A percentile compares a stretch with the other conserved stretches of the same genome.
Evolutionary conservation across 768 basidiomycete genomes (phyloP).

Genomic region (Auriculariales sp.): DNA sequence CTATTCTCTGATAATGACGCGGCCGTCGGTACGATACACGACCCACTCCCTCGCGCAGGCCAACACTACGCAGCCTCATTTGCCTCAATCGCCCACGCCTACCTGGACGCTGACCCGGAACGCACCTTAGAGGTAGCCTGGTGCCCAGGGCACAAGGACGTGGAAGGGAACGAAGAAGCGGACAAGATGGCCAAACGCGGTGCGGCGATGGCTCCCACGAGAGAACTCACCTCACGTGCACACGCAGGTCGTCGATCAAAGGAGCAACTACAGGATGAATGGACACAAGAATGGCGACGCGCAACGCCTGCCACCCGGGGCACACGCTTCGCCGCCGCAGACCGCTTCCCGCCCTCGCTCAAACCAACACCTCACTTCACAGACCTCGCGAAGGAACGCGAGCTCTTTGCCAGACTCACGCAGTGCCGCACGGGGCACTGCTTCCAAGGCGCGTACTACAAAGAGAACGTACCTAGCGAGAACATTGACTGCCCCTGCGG

Average conservation of each 20-base stretch:
- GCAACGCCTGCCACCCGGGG: neutral
- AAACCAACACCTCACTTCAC: neutral
- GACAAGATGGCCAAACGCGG: constrained; percentile 13
- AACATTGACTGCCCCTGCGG: constrained; percentile 5
- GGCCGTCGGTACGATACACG: constrained; percentile 1
- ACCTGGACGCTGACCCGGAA: constrained; percentile 7
- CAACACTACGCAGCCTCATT: constrained; percentile 11
- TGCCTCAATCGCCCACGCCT: constrained; percentile 6
- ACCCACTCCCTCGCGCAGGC: constrained; percentile 3
- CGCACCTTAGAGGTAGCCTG: constrained; percentile 9
- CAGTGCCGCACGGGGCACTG: neutral
- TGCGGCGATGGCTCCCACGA: neutral
- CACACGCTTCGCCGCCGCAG: neutral
- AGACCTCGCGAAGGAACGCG: neutral
- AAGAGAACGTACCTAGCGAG: neutral
- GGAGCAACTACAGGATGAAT: neutral
- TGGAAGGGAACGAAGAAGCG: constrained; percentile 13
- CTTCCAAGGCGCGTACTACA: neutral
- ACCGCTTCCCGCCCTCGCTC: neutral
- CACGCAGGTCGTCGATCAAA: neutral
- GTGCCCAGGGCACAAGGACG: constrained; percentile 13
- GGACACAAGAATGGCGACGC: neutral
- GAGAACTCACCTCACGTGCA: neutral
- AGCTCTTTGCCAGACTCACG: neutral
- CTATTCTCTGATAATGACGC: constrained; percentile 11